Conservation (phyloP, 805 yeast genomes). For the Trichomonascus vanleenenianus region DNA sequence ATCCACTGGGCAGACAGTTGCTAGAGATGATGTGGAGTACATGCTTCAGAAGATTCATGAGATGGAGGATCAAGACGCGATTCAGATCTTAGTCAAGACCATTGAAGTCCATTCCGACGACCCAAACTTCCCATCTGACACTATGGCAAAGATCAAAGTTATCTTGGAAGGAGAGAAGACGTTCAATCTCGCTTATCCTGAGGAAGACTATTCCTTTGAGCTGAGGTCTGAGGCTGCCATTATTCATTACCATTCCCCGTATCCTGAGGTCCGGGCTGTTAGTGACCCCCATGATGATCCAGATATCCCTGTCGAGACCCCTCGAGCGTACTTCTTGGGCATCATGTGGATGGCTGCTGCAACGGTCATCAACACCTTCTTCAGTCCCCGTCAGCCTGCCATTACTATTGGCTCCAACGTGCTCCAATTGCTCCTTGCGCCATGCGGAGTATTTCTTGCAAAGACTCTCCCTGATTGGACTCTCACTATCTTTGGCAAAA, state of each 20-base stretch:
- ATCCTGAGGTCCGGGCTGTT: slow-evolving; percentile 51
- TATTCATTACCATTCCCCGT: slow-evolving; percentile 37
- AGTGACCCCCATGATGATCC: slow-evolving; percentile 40
- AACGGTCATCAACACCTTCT: slow-evolving; percentile 48
- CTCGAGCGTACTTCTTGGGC: slow-evolving; percentile 46
- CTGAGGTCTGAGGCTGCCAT: slow-evolving; percentile 33
- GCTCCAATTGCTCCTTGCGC: slow-evolving; percentile 31
- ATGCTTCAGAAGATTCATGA: slow-evolving; percentile 13
- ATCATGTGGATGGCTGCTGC: slow-evolving; percentile 47
- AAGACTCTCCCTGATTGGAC: slow-evolving; percentile 40
- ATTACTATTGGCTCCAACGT: slow-evolving; percentile 37
- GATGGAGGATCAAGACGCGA: slow-evolving; percentile 33
- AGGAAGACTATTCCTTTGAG: slow-evolving; percentile 19
- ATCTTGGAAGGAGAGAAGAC: slow-evolving; percentile 24
- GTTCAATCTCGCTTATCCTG: slow-evolving; percentile 3
- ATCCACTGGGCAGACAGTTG: neutral
- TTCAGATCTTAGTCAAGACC: slow-evolving; percentile 34
- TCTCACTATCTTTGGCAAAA: slow-evolving; percentile 33
- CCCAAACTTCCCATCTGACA: slow-evolving; percentile 37
- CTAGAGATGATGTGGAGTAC: slow-evolving; percentile 16
- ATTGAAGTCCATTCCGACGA: slow-evolving; percentile 40
- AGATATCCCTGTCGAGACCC: slow-evolving; percentile 38
- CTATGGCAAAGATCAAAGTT: slow-evolving; percentile 17
- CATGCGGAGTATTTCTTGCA: slow-evolving; percentile 34
- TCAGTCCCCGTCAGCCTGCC: slow-evolving; percentile 46